phyloP scores from a whole-genome alignment of 2,329 filamentous ascomycete species.

The Gliomastix tumulicola region DNA sequence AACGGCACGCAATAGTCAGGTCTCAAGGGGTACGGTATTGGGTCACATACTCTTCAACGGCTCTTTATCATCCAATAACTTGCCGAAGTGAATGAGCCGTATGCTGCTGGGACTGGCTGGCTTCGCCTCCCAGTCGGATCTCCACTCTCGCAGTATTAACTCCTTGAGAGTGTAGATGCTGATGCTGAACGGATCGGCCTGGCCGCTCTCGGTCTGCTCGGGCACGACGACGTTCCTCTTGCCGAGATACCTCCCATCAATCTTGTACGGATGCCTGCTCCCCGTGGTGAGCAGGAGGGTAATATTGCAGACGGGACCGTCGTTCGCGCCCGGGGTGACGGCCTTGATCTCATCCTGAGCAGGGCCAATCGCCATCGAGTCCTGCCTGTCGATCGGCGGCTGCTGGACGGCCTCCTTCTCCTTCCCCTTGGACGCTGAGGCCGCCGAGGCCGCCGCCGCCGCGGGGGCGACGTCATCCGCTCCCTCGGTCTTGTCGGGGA shows the following conservation, averaged over 20 bases:
- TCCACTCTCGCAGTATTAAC: constrained; percentile 88
- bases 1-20: neutral
- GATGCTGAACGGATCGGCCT: constrained; percentile 76
- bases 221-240: constrained; percentile 75
- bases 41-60: constrained; percentile 65
- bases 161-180: constrained; percentile 93
- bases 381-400: constrained; percentile 18
- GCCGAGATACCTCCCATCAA: constrained; percentile 78
- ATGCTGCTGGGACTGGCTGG: constrained; percentile 85
- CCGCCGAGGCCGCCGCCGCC: constrained; percentile 2
- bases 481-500: constrained; percentile 8
- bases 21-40: neutral
- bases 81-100: constrained; percentile 85
- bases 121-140: constrained; percentile 82
- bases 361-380: constrained; percentile 34
- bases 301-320: constrained; percentile 56
- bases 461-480: constrained; percentile 7
- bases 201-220: constrained; percentile 50
- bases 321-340: constrained; percentile 18
- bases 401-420: constrained; percentile 19
- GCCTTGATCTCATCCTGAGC: constrained; percentile 33
- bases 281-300: constrained; percentile 78
- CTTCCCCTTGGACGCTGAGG: constrained; percentile 23
- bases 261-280: constrained; percentile 80
- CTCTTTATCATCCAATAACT: constrained; percentile 83